Percentiles rank a stretch among this genome's conserved stretches.
Evolutionary conservation across 2,329 filamentous ascomycete genomes (phyloP).

Genomic region (Stagonosporopsis chrysanthemi): DNA sequence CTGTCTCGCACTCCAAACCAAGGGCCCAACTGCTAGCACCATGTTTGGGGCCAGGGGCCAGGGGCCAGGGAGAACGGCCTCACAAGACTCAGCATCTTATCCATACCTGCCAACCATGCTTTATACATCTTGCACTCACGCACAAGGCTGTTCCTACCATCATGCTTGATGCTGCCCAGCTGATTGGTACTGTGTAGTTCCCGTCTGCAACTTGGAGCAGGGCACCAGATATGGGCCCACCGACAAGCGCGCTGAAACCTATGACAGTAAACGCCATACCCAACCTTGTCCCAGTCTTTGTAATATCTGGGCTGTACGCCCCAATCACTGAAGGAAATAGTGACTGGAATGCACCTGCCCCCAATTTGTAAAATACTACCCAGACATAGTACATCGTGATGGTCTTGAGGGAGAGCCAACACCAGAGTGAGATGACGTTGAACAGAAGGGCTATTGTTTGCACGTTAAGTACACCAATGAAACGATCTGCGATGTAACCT

Average conservation of each 20-base stretch:
- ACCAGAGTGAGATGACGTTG: constrained; percentile 56
- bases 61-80: background rate
- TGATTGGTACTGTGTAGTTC: constrained; percentile 34
- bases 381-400: constrained; percentile 66
- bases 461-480: constrained; percentile 67
- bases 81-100: constrained; percentile 27
- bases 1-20: no score
- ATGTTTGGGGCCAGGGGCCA: no score
- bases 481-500: constrained; percentile 63
- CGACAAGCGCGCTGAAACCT: constrained; percentile 59
- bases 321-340: constrained; percentile 54
- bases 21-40: no score
- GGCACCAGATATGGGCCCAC: constrained; percentile 62
- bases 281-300: constrained; percentile 54
- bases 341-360: constrained; percentile 53
- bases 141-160: constrained; percentile 25
- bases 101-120: constrained; percentile 34
- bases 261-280: constrained; percentile 63
- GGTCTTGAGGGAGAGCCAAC: constrained; percentile 65
- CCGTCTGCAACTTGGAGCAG: constrained; percentile 55
- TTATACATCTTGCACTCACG: constrained; percentile 28
- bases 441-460: constrained; percentile 60
- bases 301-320: constrained; percentile 39
- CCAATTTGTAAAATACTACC: constrained; percentile 69
- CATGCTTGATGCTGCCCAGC: constrained; percentile 33